Percentiles rank a stretch among this genome's conserved stretches.
Evolutionary conservation across 1,284 basidiomycete genomes (phyloP).

Genomic region (Apiotrichum sp.): DNA sequence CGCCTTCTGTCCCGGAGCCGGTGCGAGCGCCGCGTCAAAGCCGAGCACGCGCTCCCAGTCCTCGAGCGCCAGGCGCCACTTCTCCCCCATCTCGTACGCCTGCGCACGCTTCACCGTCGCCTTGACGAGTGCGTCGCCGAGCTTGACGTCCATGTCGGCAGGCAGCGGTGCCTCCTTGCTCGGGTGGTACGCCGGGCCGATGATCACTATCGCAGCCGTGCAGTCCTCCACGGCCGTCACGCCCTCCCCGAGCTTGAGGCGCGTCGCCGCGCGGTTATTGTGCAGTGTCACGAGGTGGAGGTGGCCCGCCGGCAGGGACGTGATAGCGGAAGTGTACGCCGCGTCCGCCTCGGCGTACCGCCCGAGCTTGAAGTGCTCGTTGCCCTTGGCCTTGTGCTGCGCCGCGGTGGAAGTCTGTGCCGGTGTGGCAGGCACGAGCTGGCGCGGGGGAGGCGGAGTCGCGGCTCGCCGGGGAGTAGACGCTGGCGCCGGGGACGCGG

Average conservation of each 20-base stretch:
- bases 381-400: conserved; percentile 54
- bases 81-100: conserved; percentile 78
- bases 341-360: conserved; percentile 76
- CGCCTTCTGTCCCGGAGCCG: conserved; percentile 46
- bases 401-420: conserved; percentile 29
- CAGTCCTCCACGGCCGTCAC: conserved; percentile 65
- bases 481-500: conserved; percentile 14
- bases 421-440: conserved; percentile 33
- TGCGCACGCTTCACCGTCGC: conserved; percentile 77
- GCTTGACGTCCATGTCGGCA: conserved; percentile 53
- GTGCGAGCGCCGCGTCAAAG: conserved; percentile 25
- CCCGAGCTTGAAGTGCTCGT: conserved; percentile 82
- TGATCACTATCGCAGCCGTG: conserved; percentile 50
- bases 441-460: conserved; percentile 23
- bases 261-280: conserved; percentile 80
- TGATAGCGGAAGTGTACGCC: conserved; percentile 68
- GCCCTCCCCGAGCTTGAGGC: conserved; percentile 75
- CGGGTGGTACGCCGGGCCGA: conserved; percentile 54
- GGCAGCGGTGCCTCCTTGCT: conserved; percentile 51
- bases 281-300: conserved; percentile 68
- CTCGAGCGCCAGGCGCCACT: conserved; percentile 71
- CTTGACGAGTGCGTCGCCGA: conserved; percentile 73
- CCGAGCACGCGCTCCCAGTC: conserved; percentile 65
- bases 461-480: conserved; percentile 36
- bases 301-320: conserved; percentile 62